Evolutionary conservation across 2,329 filamentous ascomycete species (phyloP).

Genomic region (Trichophaea hybrida): DNA sequence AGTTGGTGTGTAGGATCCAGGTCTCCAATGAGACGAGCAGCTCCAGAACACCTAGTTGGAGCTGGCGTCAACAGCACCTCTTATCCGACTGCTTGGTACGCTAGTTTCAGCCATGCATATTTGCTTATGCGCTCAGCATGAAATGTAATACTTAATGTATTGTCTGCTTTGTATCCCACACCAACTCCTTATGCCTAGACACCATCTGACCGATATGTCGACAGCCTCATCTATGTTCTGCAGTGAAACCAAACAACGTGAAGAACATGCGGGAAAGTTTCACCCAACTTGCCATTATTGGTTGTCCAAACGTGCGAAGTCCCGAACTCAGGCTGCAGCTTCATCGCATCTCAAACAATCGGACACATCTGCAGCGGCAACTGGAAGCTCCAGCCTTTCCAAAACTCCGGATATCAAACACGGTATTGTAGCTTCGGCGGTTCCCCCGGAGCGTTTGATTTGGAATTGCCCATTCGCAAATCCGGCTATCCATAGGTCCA

Average conservation of each 20-base stretch:
- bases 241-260: slow-evolving; percentile 3
- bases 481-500: not conserved
- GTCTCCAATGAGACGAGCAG: slow-evolving; percentile 1
- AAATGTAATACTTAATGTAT: not conserved
- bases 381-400: not conserved
- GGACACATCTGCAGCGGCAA: not conserved
- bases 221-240: not conserved
- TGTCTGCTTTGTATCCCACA: not conserved
- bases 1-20: not conserved
- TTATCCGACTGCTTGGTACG: slow-evolving; percentile 4
- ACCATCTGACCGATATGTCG: not conserved
- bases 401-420: not conserved
- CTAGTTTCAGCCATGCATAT: not conserved
- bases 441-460: not conserved
- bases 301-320: not conserved
- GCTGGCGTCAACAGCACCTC: slow-evolving; percentile 4
- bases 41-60: not conserved
- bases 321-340: not conserved
- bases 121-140: slow-evolving; percentile 2
- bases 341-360: not conserved
- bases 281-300: not conserved
- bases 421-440: not conserved
- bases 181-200: not conserved
- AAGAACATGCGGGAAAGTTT: not conserved
- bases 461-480: not conserved